Percentiles rank a stretch among this genome's conserved stretches.
Evolutionary conservation across 2,329 filamentous ascomycete species (phyloP).

Genomic region (Fusarium albidum): DNA sequence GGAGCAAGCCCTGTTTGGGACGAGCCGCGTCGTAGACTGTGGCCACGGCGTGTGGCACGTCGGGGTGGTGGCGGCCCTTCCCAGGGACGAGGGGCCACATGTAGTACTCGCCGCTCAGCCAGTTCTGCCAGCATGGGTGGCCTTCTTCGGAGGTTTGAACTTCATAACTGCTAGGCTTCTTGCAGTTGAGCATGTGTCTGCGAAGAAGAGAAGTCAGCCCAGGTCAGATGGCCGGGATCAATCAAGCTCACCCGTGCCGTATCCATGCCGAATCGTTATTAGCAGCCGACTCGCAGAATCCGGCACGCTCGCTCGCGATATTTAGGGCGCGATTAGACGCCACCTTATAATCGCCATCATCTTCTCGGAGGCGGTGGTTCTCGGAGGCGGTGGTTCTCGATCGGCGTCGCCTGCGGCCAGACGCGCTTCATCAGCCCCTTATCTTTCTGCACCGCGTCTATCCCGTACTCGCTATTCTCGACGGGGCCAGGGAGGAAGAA

Average conservation of each 20-base stretch:
- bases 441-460: neutral
- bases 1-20: neutral
- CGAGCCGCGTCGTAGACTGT: neutral
- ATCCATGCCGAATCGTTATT: neutral
- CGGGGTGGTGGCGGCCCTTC: neutral
- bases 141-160: neutral
- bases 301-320: too few species aligned
- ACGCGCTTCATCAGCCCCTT: too few species aligned
- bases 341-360: neutral
- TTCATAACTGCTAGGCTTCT: neutral
- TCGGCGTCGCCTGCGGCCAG: neutral
- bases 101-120: neutral
- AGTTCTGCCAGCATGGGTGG: neutral
- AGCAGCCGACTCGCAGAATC: neutral
- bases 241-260: neutral
- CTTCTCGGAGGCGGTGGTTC: neutral
- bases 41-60: neutral
- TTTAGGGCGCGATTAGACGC: neutral
- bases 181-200: neutral
- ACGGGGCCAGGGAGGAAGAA: constrained; percentile 16
- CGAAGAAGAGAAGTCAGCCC: too few species aligned
- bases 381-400: neutral
- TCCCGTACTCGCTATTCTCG: neutral
- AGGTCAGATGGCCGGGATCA: too few species aligned
- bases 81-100: neutral